Percentiles rank a stretch among this genome's conserved stretches.
phyloP scores from a whole-genome alignment of 2,329 filamentous ascomycete genomes.

The Fusarium nisikadoi region DNA sequence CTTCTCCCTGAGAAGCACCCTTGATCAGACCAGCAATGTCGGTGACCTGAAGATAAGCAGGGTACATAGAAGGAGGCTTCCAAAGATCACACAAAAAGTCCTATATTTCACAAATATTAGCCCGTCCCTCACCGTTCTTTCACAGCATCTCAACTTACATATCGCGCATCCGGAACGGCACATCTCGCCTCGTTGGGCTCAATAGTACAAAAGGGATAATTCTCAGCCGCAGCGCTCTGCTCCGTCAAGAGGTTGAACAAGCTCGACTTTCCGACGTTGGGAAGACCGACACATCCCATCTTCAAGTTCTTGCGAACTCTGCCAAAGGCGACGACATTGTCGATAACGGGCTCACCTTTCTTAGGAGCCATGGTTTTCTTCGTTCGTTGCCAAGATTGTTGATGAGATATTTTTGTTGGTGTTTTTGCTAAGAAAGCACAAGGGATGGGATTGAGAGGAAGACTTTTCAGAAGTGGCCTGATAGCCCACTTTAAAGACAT shows the following conservation, averaged over 20 bases:
- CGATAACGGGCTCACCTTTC: conserved; percentile 52
- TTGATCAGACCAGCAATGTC: conserved; percentile 59
- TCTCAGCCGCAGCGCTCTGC: conserved; percentile 57
- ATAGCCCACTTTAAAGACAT: conserved; percentile 43
- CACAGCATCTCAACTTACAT: conserved; percentile 48
- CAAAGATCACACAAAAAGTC: conserved; percentile 58
- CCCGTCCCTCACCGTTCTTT: neutral
- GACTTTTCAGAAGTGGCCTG: conserved; percentile 44
- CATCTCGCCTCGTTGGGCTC: conserved; percentile 59
- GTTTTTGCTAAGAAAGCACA: conserved; percentile 7
- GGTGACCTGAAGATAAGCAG: conserved; percentile 57
- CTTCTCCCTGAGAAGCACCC: conserved; percentile 56
- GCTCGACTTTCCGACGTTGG: conserved; percentile 59
- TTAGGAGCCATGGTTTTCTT: conserved; percentile 55
- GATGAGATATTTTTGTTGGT: neutral
- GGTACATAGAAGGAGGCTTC: conserved; percentile 59
- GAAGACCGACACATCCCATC: conserved; percentile 59
- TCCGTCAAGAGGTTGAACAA: conserved; percentile 59
- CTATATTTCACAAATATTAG: conserved; percentile 39
- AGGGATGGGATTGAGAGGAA: conserved; percentile 23
- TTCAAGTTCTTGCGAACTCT: conserved; percentile 58
- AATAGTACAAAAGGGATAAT: conserved; percentile 60
- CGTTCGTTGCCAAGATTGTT: neutral
- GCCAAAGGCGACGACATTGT: conserved; percentile 59
- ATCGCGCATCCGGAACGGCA: conserved; percentile 56